Evolutionary conservation across 2,329 filamentous ascomycete species (phyloP), one percentile per base, ranked within the genome.

Genomic region (Zymoseptoria crescenta): DNA sequence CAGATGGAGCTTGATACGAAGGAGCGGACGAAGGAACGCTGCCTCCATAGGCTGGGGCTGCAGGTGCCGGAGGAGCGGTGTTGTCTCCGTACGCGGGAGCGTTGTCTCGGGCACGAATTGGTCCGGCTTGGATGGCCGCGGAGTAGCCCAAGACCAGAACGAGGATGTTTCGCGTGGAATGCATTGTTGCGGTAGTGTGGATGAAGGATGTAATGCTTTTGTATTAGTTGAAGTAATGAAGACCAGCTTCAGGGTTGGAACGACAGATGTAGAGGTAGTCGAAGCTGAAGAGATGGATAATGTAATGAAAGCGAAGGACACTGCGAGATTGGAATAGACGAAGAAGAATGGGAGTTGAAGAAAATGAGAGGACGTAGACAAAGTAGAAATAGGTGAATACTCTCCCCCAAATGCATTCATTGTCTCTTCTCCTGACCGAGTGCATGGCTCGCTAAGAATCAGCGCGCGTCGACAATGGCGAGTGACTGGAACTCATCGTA

Each of bases 221-320:
- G 56, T 54, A 64, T 65, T 63, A 65, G 52, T 55, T 49, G 56
- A 55, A 56, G 60, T 29, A 58, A 62, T 54, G 66, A 67, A 69
- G 67, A 64, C 67, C 67, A 64, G 67, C 67, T 69, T 64, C 67
- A 61, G 61, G 57, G 35, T 41, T 9, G 16, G 35, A 41, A 16
- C 16, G n/a, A 41, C 35, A 41, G 35, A 45, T 45, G 4, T 45
- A 4, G 13, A n/a, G 35, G 35, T 16, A 45, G 35, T 16, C 13
- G n/a, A 45, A 45, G 2, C n/a, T 45, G 35, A 45, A 45, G 35
- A 4, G 35, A 45, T 45, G 35, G 13, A 45, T 16, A 13, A n/a
- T 45, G 35, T 16, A 45, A 45, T 45, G 35, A 45, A 45, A 45
- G 35, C 35, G 35, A 45, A 16, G 13, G 35, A 45, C 13, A 45